phyloP scores from a whole-genome alignment of 768 basidiomycete species.

The Psilocybe sp. region DNA sequence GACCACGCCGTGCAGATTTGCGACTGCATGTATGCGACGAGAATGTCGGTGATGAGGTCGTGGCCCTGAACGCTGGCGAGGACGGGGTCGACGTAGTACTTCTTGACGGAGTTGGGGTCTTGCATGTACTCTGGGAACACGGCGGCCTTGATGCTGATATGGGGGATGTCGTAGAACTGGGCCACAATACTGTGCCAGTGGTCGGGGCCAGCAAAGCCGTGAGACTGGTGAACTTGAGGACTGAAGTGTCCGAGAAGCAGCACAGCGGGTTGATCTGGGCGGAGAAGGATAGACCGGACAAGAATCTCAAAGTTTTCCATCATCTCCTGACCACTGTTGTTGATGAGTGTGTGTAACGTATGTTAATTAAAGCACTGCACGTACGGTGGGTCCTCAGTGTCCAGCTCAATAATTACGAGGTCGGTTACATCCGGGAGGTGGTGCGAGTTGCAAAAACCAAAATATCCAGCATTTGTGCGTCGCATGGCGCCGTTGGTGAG shows the following conservation, averaged over 20 bases:
- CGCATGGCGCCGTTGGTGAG: conserved; percentile 97
- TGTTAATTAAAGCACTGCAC: conserved; percentile 30
- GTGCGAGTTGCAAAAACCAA: conserved; percentile 89
- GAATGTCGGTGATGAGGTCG: conserved; percentile 84
- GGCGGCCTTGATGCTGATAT: conserved; percentile 82
- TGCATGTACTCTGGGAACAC: conserved; percentile 82
- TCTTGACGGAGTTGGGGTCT: conserved; percentile 58
- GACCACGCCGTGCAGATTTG: conserved; percentile 89
- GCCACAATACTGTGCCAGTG: conserved; percentile 88
- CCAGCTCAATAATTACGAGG: conserved; percentile 93
- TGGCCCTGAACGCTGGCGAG: conserved; percentile 83
- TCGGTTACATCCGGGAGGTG: conserved; percentile 94
- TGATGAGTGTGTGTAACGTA: neutral
- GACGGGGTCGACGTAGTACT: conserved; percentile 80
- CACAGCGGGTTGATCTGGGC: conserved; percentile 90
- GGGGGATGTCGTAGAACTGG: conserved; percentile 96
- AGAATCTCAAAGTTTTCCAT: conserved; percentile 90
- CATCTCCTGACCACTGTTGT: conserved; percentile 58
- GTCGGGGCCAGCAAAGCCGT: conserved; percentile 90
- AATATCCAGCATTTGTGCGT: conserved; percentile 90
- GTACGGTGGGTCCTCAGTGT: conserved; percentile 84
- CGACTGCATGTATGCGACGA: conserved; percentile 85
- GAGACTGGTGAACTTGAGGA: conserved; percentile 73
- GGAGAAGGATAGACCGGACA: conserved; percentile 85
- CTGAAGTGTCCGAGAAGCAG: conserved; percentile 94